Base-by-base conservation (phyloP, 495 filamentous ascomycete species). In the Corynascus novoguineensis region DNA sequence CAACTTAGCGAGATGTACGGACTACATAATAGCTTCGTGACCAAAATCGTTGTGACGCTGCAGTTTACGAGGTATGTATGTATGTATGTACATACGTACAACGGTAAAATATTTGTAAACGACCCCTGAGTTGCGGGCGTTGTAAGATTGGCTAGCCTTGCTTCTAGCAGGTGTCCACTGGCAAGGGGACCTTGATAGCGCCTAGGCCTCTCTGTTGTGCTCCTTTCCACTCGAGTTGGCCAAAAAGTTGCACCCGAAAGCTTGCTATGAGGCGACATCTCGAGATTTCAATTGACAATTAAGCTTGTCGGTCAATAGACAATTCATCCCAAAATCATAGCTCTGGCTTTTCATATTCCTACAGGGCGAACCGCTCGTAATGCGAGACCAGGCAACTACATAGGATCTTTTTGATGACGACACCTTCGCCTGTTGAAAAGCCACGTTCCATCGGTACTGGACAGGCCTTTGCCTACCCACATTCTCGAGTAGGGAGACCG, bases 121-220 rank as follows among this genome's bases (percentile, higher is more conserved):
- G 45, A 47, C 45, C 45, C 45, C 45, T 28, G 25, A 31, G 31
- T 6, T 44, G 25, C 15, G 25, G 27, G 22, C 24, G 19, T 7
- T 11, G n/a, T n/a, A 44, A 15, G 50, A 53, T 44, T 53, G 50
- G 50, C 50, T 27, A 53, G 50, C 50, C 50, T 53, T 44, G 50
- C 38, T 24, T 22, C 17, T 42, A 24, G 21, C 24, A 0, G 8
- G 35, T n/a, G 21, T 38, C 50, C 50, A 44, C 50, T 44, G 50
- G 44, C 37, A 31, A 28, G 50, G 34, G 38, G 35, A 41, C 34
- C 37, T 41, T n/a, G 21, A 45, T 3, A 25, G 8, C 41, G 19
- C 9, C 4, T 21, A 24, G 40, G 41, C 19, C 41, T n/a, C n/a
- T n/a, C n/a, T n/a, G n/a, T n/a, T 45, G 41, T 41, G 37, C 37